phyloP scores from a whole-genome alignment of 768 basidiomycete species.

The Trametes elegans region DNA sequence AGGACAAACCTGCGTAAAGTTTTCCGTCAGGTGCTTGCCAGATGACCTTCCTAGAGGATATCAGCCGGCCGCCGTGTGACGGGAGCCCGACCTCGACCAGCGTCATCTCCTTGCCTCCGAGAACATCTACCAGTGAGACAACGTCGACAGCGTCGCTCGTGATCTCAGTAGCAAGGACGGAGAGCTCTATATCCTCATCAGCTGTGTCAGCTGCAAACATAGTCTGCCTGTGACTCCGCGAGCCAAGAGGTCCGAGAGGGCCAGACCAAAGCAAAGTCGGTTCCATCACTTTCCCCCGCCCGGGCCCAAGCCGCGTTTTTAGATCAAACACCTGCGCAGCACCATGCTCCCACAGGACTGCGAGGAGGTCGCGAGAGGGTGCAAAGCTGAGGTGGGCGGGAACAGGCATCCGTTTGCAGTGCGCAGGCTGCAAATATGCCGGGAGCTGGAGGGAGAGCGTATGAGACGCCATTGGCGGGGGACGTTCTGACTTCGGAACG shows the following conservation, averaged over 20 bases:
- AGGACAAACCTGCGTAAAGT: constrained; percentile 35
- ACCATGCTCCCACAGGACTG: constrained; percentile 70
- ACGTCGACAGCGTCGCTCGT: constrained; percentile 23
- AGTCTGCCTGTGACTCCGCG: constrained; percentile 7
- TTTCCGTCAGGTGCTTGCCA: constrained; percentile 50
- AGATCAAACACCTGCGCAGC: constrained; percentile 68
- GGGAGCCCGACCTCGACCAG: constrained; percentile 15
- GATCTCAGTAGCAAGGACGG: constrained; percentile 40
- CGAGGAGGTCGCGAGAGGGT: constrained; percentile 52
- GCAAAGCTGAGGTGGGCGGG: constrained; percentile 73
- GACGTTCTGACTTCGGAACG: constrained; percentile 90
- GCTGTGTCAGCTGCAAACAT: not conserved
- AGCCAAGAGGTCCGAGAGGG: not conserved
- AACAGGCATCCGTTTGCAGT: constrained; percentile 51
- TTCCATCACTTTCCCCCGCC: constrained; percentile 57
- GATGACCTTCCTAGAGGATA: constrained; percentile 33
- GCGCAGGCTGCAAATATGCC: constrained; percentile 11
- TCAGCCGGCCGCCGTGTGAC: constrained; percentile 45
- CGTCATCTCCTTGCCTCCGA: constrained; percentile 1
- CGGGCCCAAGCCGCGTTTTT: constrained; percentile 57
- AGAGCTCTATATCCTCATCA: constrained; percentile 28
- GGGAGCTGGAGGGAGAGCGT: constrained; percentile 33
- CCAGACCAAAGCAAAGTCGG: constrained; percentile 43
- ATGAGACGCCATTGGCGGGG: constrained; percentile 94
- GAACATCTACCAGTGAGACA: constrained; percentile 12